These are phyloP conservation scores for Limonium bicolor DNA, from an alignment of 148 eudicot genomes.

Conservation along the genomic window DNA sequence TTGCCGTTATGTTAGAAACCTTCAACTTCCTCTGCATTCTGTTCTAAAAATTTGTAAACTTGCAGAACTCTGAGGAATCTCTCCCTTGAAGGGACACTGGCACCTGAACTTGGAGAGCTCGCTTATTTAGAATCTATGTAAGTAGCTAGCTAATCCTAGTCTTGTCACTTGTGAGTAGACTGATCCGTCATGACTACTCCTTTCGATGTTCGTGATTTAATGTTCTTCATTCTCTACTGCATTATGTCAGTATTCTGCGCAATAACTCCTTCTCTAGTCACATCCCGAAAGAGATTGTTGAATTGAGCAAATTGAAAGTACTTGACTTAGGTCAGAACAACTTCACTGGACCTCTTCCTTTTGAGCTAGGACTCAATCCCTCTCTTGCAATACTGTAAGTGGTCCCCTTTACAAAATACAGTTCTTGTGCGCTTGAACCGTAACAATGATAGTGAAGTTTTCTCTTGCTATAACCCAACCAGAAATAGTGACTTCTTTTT, in stretches of 20 bases:
- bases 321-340: constrained; percentile 42
- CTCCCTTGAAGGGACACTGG: constrained; percentile 40
- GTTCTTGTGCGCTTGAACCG: background rate
- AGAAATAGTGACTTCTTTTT: background rate
- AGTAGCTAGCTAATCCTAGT: background rate
- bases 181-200: background rate
- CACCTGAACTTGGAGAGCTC: constrained; percentile 32
- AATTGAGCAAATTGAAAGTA: constrained; percentile 26
- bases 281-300: constrained; percentile 30
- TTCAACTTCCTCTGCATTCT: background rate
- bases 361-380: constrained; percentile 22
- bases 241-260: constrained; percentile 25
- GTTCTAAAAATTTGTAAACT: background rate
- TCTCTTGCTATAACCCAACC: background rate
- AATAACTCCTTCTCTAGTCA: constrained; percentile 35
- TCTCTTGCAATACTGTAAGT: constrained; percentile 43
- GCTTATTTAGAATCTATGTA: constrained; percentile 36
- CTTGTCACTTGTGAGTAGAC: background rate
- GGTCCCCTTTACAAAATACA: background rate
- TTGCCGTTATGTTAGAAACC: background rate
- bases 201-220: background rate
- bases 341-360: constrained; percentile 30
- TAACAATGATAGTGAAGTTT: background rate
- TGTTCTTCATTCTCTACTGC: background rate
- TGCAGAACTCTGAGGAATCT: constrained; percentile 38